Evolutionary conservation across 805 yeast species (phyloP).

Genomic region (Starmerella sp.): DNA sequence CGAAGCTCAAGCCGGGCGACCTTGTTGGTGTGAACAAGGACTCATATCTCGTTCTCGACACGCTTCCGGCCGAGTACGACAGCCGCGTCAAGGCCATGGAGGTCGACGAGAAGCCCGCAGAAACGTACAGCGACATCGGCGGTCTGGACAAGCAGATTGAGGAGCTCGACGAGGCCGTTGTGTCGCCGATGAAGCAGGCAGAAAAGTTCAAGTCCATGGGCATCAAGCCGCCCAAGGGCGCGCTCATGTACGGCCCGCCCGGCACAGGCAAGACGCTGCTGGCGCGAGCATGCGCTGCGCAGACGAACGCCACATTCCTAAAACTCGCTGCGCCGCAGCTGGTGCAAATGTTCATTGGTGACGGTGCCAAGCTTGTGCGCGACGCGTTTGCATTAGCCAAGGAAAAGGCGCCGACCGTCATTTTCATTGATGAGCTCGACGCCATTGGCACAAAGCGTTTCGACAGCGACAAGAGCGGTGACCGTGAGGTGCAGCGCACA

Average conservation of each 20-base stretch:
- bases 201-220: slow-evolving; percentile 91
- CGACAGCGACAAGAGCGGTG: slow-evolving; percentile 95
- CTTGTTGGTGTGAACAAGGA: slow-evolving; percentile 96
- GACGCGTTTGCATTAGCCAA: slow-evolving; percentile 96
- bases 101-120: slow-evolving; percentile 97
- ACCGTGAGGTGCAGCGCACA: slow-evolving; percentile 97
- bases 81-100: slow-evolving; percentile 98
- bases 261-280: slow-evolving; percentile 97
- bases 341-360: slow-evolving; percentile 97
- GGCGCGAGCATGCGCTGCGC: slow-evolving; percentile 99
- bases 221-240: slow-evolving; percentile 96
- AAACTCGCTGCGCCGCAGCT: slow-evolving; percentile 96
- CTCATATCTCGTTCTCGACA: slow-evolving; percentile 83
- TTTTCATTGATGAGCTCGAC: slow-evolving; percentile 94
- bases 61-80: slow-evolving; percentile 94
- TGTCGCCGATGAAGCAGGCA: slow-evolving; percentile 95
- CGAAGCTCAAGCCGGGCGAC: slow-evolving; percentile 89
- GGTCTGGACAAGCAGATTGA: slow-evolving; percentile 97
- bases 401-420: slow-evolving; percentile 96
- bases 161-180: slow-evolving; percentile 96
- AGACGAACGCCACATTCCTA: slow-evolving; percentile 91
- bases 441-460: slow-evolving; percentile 98
- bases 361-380: slow-evolving; percentile 94
- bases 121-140: slow-evolving; percentile 93
- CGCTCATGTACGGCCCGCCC: slow-evolving; percentile 97